Evolutionary conservation across 148 eudicot genomes (phyloP).

Genomic region (Suaeda aralocaspica): DNA sequence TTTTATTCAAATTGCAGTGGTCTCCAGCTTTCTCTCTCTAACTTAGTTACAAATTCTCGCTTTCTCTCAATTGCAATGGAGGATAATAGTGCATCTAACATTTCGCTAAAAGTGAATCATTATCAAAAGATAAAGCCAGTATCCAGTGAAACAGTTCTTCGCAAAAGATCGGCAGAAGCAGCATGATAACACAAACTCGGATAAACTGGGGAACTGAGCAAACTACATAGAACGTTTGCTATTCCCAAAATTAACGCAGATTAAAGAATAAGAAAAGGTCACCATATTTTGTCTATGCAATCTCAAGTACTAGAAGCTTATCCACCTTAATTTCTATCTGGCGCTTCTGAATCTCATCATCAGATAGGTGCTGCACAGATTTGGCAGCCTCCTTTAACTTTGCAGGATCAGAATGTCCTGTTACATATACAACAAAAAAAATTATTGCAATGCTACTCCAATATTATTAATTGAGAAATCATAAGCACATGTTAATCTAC

Average conservation of each 20-base stretch:
- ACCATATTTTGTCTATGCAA: neutral
- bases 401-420: conserved; percentile 89
- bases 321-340: conserved; percentile 72
- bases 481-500: neutral
- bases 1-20: too few species aligned
- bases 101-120: neutral
- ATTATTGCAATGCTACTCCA: neutral
- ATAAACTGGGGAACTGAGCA: neutral
- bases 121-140: neutral
- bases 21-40: too few species aligned
- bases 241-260: neutral
- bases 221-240: neutral
- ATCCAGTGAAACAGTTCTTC: neutral
- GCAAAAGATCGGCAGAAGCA: neutral
- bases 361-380: conserved; percentile 53
- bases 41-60: too few species aligned
- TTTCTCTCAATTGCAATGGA: too few species aligned
- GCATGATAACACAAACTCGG: neutral
- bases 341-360: conserved; percentile 62
- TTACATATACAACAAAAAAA: conserved; percentile 14
- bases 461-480: neutral
- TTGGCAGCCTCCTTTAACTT: conserved; percentile 70
- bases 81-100: neutral
- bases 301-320: conserved; percentile 2
- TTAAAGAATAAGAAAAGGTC: neutral